Conservation (phyloP, 805 yeast genomes). For the Maudiozyma barnettii region DNA sequence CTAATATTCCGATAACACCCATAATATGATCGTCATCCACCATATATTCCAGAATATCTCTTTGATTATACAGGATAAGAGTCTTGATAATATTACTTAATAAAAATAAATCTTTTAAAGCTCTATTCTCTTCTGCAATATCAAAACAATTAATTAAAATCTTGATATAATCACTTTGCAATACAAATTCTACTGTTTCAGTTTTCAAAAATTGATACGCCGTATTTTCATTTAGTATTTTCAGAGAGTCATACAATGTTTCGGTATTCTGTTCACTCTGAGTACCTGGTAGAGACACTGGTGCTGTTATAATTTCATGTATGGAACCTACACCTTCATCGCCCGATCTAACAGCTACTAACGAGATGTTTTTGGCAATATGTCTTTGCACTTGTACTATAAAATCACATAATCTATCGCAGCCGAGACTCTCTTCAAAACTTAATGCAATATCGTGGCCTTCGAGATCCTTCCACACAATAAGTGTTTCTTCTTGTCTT, state of each 20-base stretch:
- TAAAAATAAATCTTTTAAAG: constrained; percentile 48
- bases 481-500: constrained; percentile 86
- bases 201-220: constrained; percentile 51
- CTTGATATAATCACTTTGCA: constrained; percentile 42
- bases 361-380: constrained; percentile 53
- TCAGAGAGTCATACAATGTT: constrained; percentile 46
- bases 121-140: constrained; percentile 43
- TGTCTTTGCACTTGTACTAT: constrained; percentile 57
- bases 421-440: constrained; percentile 87
- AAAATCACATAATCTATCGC: constrained; percentile 75
- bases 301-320: constrained; percentile 74
- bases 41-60: constrained; percentile 47
- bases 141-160: constrained; percentile 46
- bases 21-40: constrained; percentile 42
- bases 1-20: constrained; percentile 71
- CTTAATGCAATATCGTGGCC: constrained; percentile 74
- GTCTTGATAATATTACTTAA: constrained; percentile 69
- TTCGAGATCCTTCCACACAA: constrained; percentile 80
- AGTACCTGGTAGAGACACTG: constrained; percentile 55
- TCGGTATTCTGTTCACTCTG: constrained; percentile 37
- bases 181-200: constrained; percentile 48
- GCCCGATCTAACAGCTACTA: constrained; percentile 55
- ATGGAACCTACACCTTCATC: constrained; percentile 41
- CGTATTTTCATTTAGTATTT: constrained; percentile 49
- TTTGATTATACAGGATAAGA: constrained; percentile 62